phyloP scores from a whole-genome alignment of 768 basidiomycete species.

The Russula brevipes region DNA sequence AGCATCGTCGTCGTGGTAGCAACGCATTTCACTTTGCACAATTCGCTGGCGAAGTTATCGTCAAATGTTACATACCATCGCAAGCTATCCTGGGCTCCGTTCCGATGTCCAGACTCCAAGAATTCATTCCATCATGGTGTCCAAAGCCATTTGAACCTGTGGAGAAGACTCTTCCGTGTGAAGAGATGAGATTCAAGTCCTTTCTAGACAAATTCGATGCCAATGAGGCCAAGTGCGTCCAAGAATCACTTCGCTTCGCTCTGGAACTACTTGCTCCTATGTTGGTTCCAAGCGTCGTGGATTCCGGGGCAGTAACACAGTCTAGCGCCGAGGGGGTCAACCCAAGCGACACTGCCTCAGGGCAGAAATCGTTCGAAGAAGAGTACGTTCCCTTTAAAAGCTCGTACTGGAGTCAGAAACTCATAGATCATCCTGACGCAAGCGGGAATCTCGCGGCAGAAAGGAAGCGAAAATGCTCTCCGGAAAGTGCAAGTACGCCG shows the following conservation, averaged over 20 bases:
- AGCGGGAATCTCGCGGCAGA: not conserved
- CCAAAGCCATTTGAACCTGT: not conserved
- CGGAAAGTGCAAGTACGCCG: not conserved
- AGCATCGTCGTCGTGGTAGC: not conserved
- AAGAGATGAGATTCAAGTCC: not conserved
- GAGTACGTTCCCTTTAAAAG: not conserved
- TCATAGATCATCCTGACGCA: not conserved
- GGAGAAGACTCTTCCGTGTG: not conserved
- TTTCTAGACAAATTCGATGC: not conserved
- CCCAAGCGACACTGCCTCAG: not conserved
- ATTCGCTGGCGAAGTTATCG: not conserved
- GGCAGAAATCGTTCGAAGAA: not conserved
- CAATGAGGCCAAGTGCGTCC: not conserved
- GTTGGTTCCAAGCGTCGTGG: not conserved
- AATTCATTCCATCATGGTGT: not conserved
- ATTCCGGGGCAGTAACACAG: too few species aligned
- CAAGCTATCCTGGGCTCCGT: not conserved
- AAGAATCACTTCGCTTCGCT: not conserved
- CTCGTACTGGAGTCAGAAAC: not conserved
- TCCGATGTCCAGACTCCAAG: not conserved
- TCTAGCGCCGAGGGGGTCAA: not conserved
- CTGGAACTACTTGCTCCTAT: constrained; percentile 6
- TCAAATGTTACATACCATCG: not conserved
- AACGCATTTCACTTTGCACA: not conserved
- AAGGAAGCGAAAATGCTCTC: not conserved